Evolutionary conservation across 768 basidiomycete genomes (phyloP).

Genomic region (Lanmaoa rubissima): DNA sequence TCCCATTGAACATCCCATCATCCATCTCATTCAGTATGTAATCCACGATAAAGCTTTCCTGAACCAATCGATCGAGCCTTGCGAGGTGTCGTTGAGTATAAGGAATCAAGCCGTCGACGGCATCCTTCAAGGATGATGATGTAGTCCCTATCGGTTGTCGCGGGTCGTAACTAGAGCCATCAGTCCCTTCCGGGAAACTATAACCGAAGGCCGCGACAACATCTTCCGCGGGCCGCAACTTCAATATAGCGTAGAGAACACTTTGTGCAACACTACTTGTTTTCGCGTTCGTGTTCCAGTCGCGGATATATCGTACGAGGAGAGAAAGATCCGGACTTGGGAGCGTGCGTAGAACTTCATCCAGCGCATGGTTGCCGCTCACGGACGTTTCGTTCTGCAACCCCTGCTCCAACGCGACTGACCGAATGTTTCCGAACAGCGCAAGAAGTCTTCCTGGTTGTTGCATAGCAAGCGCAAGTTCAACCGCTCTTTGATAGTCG

Average conservation of each 20-base stretch:
- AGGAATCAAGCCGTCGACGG: slow-evolving; percentile 84
- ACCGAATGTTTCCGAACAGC: slow-evolving; percentile 69
- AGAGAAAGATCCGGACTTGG: slow-evolving; percentile 71
- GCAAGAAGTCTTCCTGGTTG: slow-evolving; percentile 85
- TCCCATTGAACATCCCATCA: slow-evolving; percentile 61
- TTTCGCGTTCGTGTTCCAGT: slow-evolving; percentile 96
- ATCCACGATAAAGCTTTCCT: slow-evolving; percentile 96
- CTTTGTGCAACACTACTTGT: slow-evolving; percentile 83
- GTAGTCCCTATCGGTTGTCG: slow-evolving; percentile 18
- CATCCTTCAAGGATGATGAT: slow-evolving; percentile 53
- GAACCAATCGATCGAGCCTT: slow-evolving; percentile 80
- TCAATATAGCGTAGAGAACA: slow-evolving; percentile 78
- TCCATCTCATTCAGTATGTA: slow-evolving; percentile 88
- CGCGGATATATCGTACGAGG: slow-evolving; percentile 76
- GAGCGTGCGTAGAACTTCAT: slow-evolving; percentile 77
- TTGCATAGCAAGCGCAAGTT: slow-evolving; percentile 88
- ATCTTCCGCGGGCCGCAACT: slow-evolving; percentile 71
- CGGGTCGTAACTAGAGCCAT: slow-evolving; percentile 31
- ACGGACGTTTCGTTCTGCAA: slow-evolving; percentile 34
- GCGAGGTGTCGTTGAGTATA: slow-evolving; percentile 93
- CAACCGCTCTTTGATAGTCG: too few species aligned
- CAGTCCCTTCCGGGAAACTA: slow-evolving; percentile 14
- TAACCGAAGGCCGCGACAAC: slow-evolving; percentile 61
- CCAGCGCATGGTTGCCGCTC: slow-evolving; percentile 73
- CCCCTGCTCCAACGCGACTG: slow-evolving; percentile 23